Evolutionary conservation across 2,329 filamentous ascomycete species (phyloP).

Genomic region (Pseudopithomyces chartarum): DNA sequence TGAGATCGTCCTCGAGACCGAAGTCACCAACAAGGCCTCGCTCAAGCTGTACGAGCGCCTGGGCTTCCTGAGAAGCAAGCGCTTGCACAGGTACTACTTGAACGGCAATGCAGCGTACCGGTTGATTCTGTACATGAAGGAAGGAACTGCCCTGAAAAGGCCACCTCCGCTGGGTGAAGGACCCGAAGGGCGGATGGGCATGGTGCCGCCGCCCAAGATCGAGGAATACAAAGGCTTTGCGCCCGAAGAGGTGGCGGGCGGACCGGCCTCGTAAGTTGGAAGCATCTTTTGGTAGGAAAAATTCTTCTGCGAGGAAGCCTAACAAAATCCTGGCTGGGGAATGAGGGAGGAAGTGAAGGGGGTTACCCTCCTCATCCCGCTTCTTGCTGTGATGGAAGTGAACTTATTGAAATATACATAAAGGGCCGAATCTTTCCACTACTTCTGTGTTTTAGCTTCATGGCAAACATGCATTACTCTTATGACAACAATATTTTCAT

Average conservation of each 20-base stretch:
- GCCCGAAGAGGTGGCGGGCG: background rate
- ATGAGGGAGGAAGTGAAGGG: too few species aligned
- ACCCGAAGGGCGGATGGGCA: background rate
- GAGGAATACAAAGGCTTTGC: slow-evolving; percentile 12
- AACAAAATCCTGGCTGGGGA: too few species aligned
- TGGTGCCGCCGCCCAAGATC: slow-evolving; percentile 3
- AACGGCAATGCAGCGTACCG: slow-evolving; percentile 96
- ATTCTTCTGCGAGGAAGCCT: too few species aligned
- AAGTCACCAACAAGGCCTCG: slow-evolving; percentile 87
- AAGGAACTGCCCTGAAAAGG: slow-evolving; percentile 39
- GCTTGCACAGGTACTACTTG: slow-evolving; percentile 91
- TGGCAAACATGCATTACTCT: too few species aligned
- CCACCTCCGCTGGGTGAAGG: slow-evolving; percentile 16
- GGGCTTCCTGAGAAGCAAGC: slow-evolving; percentile 90
- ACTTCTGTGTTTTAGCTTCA: too few species aligned
- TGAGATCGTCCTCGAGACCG: slow-evolving; percentile 94
- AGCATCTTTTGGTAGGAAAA: too few species aligned
- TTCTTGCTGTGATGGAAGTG: too few species aligned
- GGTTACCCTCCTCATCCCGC: too few species aligned
- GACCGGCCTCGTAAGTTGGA: background rate
- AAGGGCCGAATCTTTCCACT: too few species aligned
- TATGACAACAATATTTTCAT: too few species aligned
- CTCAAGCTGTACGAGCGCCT: slow-evolving; percentile 92
- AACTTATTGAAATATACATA: too few species aligned
- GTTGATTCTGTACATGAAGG: slow-evolving; percentile 78